Base-by-base conservation (phyloP, 2,329 filamentous ascomycete genomes). In the Gyromitra esculenta region DNA sequence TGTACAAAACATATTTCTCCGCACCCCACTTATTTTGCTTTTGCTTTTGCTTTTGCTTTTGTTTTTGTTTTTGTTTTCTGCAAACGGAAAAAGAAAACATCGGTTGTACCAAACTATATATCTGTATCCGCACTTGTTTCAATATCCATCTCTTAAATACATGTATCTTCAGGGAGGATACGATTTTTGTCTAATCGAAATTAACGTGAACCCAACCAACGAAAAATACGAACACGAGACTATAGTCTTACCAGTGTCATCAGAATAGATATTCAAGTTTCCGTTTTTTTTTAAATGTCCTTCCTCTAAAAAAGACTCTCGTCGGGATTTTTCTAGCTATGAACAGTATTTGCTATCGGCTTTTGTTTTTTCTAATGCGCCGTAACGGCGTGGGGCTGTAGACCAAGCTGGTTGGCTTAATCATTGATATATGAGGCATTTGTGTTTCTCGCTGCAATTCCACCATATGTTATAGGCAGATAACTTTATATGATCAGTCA, bases 341-440 rank as follows among this genome's bases (percentile, higher is more conserved):
- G 21, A 25, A 11, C 8, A 54, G 50, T n/a, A n/a, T 35, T 5
- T 8, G 13, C 37, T 57, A 37, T 3, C 52, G 6, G 13, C 4
- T 35, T 57, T 57, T 57, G 31, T 15, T 60, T 60, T 43, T 43
- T 15, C 31, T 11, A 43, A 41, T 41, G 8, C 37, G 11, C 57
- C 11, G n/a, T 60, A 25, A 41, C 18, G 37, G 37, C 37, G n/a
- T 43, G 37, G 35, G 57, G 35, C 31, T 21, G 9, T 21, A 13
- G 5, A 25, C 37, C 37, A 39, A 37, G 54, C 31, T 41, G n/a
- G 57, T 60, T 60, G 57, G 57, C 11, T 60, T 60, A 11, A 60
- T 60, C 57, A 60, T 43, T 60, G 57, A 60, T 60, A 60, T 60
- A 56, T 56, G 52, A 56, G 52, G 52, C 52, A 56, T 56, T 56